A percentile compares a stretch with the other conserved stretches of the same genome.
Evolutionary conservation across 768 basidiomycete species (phyloP).

Genomic region (Pleurotus tuber-regium): DNA sequence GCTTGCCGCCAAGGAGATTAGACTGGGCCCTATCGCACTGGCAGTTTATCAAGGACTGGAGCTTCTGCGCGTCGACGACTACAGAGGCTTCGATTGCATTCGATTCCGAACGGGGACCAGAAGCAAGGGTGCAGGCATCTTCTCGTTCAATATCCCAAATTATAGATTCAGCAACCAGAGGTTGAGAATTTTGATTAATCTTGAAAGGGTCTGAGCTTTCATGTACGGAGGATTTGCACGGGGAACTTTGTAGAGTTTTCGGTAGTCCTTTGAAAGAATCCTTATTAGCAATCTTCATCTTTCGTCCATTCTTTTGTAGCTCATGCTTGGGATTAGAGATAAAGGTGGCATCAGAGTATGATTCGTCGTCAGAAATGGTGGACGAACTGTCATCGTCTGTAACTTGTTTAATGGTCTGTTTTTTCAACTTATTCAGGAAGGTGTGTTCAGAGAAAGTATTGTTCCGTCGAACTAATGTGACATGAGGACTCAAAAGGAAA

Average conservation of each 20-base stretch:
- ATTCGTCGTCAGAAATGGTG: slow-evolving; percentile 13
- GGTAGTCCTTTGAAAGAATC: too few relatives aligned
- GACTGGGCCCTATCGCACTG: too few relatives aligned
- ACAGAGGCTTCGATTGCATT: slow-evolving; percentile 22
- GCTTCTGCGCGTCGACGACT: slow-evolving; percentile 36
- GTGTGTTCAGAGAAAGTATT: slow-evolving; percentile 42
- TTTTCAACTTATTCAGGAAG: slow-evolving; percentile 36
- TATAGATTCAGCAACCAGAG: slow-evolving; percentile 31
- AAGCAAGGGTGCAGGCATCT: slow-evolving; percentile 22
- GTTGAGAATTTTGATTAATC: too few relatives aligned
- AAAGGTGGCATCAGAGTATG: slow-evolving; percentile 19
- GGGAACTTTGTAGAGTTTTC: neutral
- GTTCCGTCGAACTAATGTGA: slow-evolving; percentile 1
- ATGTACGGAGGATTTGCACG: neutral
- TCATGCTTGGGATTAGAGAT: slow-evolving; percentile 4
- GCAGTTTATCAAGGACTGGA: too few relatives aligned
- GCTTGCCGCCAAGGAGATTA: too few relatives aligned
- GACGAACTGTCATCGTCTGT: slow-evolving; percentile 12
- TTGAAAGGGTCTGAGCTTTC: neutral
- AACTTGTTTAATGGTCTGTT: slow-evolving; percentile 8
- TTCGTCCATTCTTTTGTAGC: neutral
- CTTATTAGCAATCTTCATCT: neutral
- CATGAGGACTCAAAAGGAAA: neutral
- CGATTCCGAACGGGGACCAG: slow-evolving; percentile 1
- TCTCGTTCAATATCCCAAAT: slow-evolving; percentile 58